These are phyloP conservation scores for Lactarius hatsudake DNA, from an alignment of 768 basidiomycete species.

Conservation along the genomic window DNA sequence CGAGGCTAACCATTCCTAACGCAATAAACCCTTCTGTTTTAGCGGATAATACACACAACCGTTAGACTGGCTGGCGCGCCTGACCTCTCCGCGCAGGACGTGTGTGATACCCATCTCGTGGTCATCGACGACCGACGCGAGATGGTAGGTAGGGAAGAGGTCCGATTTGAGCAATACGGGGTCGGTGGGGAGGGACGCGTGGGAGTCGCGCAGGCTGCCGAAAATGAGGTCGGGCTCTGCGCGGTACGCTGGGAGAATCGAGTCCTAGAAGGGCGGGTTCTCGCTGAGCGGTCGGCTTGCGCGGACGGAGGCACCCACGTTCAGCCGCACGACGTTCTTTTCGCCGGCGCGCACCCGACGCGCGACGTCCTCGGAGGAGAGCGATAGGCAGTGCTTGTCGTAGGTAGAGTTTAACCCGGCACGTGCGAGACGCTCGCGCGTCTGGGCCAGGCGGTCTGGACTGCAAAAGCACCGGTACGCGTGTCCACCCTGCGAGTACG, in stretches of 20 bases:
- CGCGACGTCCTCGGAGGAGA: constrained; percentile 82
- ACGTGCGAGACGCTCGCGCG: constrained; percentile 66
- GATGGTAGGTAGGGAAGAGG: constrained; percentile 91
- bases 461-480: constrained; percentile 97
- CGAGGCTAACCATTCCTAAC: constrained; percentile 94
- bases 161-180: constrained; percentile 92
- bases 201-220: constrained; percentile 67
- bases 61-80: constrained; percentile 19
- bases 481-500: constrained; percentile 61
- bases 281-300: constrained; percentile 3
- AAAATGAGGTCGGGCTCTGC: constrained; percentile 67
- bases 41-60: background rate
- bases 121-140: constrained; percentile 95
- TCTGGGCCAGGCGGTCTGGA: constrained; percentile 61
- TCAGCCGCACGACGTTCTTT: constrained; percentile 80
- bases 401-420: constrained; percentile 78
- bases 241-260: constrained; percentile 47
- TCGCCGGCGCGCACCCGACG: constrained; percentile 73
- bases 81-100: constrained; percentile 89
- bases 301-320: constrained; percentile 49
- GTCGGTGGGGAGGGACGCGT: constrained; percentile 79
- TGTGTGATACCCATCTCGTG: constrained; percentile 95
- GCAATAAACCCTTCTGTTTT: background rate
- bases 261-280: constrained; percentile 44
- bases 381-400: constrained; percentile 82